Evolutionary conservation across 352 stramenopile species (phyloP).

Genomic region (Nothophytophthora sp.): DNA sequence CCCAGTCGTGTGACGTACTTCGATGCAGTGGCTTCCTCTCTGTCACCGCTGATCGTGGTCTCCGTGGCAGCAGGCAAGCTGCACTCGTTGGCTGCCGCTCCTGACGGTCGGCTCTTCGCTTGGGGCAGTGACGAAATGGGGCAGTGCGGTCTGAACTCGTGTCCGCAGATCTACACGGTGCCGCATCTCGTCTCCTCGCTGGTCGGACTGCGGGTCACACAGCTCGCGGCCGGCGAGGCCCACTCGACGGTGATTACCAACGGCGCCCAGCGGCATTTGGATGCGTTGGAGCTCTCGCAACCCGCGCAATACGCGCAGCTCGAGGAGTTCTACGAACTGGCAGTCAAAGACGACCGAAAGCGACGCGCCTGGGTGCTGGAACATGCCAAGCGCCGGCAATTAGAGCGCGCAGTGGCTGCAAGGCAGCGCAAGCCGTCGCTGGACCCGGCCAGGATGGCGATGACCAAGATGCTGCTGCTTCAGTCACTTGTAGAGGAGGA

Average conservation of each 20-base stretch:
- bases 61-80: slow-evolving; percentile 48
- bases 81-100: slow-evolving; percentile 51
- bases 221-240: slow-evolving; percentile 44
- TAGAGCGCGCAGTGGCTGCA: slow-evolving; percentile 24
- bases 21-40: slow-evolving; percentile 10
- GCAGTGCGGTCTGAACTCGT: slow-evolving; percentile 67
- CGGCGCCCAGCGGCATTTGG: slow-evolving; percentile 37
- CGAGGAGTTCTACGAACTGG: slow-evolving; percentile 35
- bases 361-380: slow-evolving; percentile 36
- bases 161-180: slow-evolving; percentile 76
- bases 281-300: slow-evolving; percentile 46
- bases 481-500: slow-evolving; percentile 33
- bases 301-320: slow-evolving; percentile 44
- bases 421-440: slow-evolving; percentile 41
- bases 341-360: slow-evolving; percentile 37
- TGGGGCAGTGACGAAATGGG: slow-evolving; percentile 78
- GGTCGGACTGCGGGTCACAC: slow-evolving; percentile 54
- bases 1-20: slow-evolving; percentile 63
- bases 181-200: slow-evolving; percentile 64
- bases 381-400: slow-evolving; percentile 23
- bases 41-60: slow-evolving; percentile 29
- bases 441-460: slow-evolving; percentile 22
- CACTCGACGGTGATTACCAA: slow-evolving; percentile 60
- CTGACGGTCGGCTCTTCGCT: slow-evolving; percentile 60
- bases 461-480: slow-evolving; percentile 25